Conservation (phyloP, 2,329 filamentous ascomycete species). For the Trichophyton mentagrophytes region DNA sequence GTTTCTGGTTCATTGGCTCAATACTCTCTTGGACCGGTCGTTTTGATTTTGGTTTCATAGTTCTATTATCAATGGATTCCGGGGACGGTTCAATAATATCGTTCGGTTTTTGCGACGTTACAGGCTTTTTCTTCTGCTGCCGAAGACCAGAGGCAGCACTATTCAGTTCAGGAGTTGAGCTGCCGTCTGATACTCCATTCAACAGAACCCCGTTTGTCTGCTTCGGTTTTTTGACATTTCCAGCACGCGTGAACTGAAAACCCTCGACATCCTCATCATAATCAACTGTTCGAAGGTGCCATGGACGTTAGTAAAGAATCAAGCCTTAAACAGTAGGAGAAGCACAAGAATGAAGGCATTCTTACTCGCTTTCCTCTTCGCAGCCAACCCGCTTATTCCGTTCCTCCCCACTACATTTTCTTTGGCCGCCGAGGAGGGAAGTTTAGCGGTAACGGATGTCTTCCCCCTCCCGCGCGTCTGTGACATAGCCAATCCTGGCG, state of each 20-base stretch:
- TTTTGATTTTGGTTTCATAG: neutral
- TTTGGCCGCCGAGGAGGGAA: neutral
- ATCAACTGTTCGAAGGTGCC: conserved; percentile 20
- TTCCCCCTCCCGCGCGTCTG: conserved; percentile 10
- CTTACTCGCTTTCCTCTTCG: conserved; percentile 36
- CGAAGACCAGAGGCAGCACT: neutral
- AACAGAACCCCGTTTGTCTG: conserved; percentile 15
- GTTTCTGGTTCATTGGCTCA: neutral
- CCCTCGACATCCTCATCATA: conserved; percentile 68
- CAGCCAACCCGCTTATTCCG: conserved; percentile 15
- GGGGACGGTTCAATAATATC: neutral
- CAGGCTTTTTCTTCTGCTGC: neutral
- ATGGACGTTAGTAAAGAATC: conserved; percentile 8
- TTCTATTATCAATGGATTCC: neutral
- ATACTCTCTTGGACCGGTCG: neutral
- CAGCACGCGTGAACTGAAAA: conserved; percentile 58
- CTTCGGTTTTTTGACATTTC: conserved; percentile 9
- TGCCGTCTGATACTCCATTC: conserved; percentile 13
- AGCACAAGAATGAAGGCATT: conserved; percentile 5
- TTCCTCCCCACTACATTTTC: conserved; percentile 5
- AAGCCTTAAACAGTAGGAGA: neutral
- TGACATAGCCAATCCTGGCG: conserved; percentile 9
- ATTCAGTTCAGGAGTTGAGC: neutral
- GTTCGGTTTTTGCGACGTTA: neutral
- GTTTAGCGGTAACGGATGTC: conserved; percentile 5